phyloP scores from a whole-genome alignment of 768 basidiomycete genomes.

The Hemileccinum impolitum region DNA sequence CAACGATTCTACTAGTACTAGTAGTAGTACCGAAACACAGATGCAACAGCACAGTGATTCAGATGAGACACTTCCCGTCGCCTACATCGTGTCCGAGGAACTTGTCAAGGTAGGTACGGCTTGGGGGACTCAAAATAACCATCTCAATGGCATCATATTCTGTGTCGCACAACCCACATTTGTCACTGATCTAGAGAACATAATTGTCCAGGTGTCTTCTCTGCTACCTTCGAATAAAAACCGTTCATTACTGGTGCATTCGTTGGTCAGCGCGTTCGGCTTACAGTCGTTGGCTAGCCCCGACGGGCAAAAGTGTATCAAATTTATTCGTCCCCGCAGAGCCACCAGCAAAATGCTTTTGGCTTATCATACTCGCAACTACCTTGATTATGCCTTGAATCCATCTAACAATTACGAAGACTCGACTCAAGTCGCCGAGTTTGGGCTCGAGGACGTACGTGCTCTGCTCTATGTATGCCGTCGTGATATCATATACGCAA shows the following conservation, averaged over 20 bases:
- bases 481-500: not conserved
- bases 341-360: constrained; percentile 58
- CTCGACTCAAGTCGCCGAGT: constrained; percentile 32
- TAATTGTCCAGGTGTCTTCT: constrained; percentile 38
- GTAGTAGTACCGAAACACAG: not conserved
- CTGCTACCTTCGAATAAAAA: constrained; percentile 68
- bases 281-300: constrained; percentile 37
- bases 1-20: no score
- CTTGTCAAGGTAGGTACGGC: constrained; percentile 43
- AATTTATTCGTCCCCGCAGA: constrained; percentile 48
- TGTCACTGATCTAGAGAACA: not conserved
- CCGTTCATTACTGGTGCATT: constrained; percentile 64
- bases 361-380: constrained; percentile 69
- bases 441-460: constrained; percentile 60
- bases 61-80: constrained; percentile 23
- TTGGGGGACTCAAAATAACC: no score
- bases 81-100: constrained; percentile 57
- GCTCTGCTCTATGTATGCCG: not conserved
- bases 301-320: constrained; percentile 29
- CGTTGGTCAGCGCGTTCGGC: constrained; percentile 51
- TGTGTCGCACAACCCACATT: no score
- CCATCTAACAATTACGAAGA: constrained; percentile 28
- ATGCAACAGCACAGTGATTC: constrained; percentile 11
- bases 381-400: constrained; percentile 57
- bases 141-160: no score